These are phyloP conservation scores for Balamuthia mandrillaris DNA, from an alignment of 208 protist genomes.

Conservation along the genomic window DNA sequence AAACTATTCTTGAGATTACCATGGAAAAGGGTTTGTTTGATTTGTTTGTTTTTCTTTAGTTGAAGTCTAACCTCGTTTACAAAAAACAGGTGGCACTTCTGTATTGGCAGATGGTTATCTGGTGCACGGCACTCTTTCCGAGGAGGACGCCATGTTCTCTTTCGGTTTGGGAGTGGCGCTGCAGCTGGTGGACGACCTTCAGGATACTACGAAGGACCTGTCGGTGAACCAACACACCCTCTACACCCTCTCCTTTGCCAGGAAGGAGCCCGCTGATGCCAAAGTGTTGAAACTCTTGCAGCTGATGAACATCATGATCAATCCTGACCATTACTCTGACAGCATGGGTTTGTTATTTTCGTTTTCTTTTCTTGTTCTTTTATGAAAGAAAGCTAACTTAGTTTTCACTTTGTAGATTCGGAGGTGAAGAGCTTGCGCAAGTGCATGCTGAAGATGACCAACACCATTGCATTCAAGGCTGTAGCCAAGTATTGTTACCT, in stretches of 20 bases:
- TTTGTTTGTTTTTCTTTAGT: no score
- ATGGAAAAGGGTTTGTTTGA: conserved; percentile 41
- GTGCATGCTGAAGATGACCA: conserved; percentile 14
- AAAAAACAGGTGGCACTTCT: conserved; percentile 1
- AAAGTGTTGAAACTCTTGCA: conserved; percentile 20
- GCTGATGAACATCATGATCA: conserved; percentile 23
- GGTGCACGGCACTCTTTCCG: background rate
- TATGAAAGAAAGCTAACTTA: no score
- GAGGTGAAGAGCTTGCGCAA: background rate
- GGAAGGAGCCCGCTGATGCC: conserved; percentile 6
- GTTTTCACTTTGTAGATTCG: background rate
- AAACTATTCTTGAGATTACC: conserved; percentile 11
- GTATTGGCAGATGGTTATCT: conserved; percentile 26
- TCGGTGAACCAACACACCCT: conserved; percentile 22
- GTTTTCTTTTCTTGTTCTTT: no score
- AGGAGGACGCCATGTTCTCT: conserved; percentile 27
- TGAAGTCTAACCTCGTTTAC: no score
- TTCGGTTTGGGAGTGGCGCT: conserved; percentile 8
- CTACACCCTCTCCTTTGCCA: conserved; percentile 5
- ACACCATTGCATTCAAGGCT: conserved; percentile 31
- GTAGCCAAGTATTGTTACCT: conserved; percentile 34
- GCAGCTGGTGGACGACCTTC: conserved; percentile 18
- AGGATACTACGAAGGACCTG: conserved; percentile 20
- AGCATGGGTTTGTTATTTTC: no score
- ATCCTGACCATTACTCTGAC: conserved; percentile 31